phyloP scores from a whole-genome alignment of 2,329 filamentous ascomycete genomes.

The Parastagonospora avenae region DNA sequence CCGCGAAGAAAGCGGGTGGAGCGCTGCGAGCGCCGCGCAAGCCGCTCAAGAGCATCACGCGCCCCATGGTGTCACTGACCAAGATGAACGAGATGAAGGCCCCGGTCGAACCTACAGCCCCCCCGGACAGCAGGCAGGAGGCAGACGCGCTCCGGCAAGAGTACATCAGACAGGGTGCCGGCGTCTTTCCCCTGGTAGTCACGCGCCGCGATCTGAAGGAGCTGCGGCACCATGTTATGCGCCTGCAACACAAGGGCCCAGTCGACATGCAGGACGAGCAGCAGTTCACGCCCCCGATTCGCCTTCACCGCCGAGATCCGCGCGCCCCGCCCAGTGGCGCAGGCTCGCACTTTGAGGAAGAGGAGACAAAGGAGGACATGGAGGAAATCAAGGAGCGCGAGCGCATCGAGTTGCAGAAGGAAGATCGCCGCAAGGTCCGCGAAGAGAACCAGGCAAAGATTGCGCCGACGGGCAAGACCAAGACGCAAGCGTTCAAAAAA shows the following conservation, averaged over 20 bases:
- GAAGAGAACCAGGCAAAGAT: constrained; percentile 91
- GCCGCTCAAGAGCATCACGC: constrained; percentile 42
- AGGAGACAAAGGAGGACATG: constrained; percentile 67
- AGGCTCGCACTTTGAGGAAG: constrained; percentile 49
- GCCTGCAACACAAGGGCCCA: constrained; percentile 68
- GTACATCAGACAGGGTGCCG: constrained; percentile 31
- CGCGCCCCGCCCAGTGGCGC: constrained; percentile 61
- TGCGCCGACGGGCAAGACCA: constrained; percentile 76
- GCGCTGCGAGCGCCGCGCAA: constrained; percentile 42
- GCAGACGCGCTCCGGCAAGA: constrained; percentile 33
- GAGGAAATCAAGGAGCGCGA: constrained; percentile 70
- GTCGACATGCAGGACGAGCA: constrained; percentile 74
- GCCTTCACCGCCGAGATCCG: constrained; percentile 87
- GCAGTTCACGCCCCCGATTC: constrained; percentile 86
- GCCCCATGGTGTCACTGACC: constrained; percentile 38
- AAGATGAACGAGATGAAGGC: constrained; percentile 37
- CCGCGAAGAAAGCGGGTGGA: constrained; percentile 38
- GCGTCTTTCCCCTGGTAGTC: constrained; percentile 69
- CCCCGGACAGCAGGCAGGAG: constrained; percentile 15
- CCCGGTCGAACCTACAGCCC: constrained; percentile 8
- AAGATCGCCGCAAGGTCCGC: constrained; percentile 82
- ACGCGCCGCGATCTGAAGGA: constrained; percentile 82
- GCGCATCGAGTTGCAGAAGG: constrained; percentile 63
- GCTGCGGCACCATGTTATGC: constrained; percentile 85
- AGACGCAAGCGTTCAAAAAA: constrained; percentile 70